These are phyloP conservation scores for Cenococcum geophilum DNA, from an alignment of 495 filamentous ascomycete genomes.

Conservation along the genomic window DNA sequence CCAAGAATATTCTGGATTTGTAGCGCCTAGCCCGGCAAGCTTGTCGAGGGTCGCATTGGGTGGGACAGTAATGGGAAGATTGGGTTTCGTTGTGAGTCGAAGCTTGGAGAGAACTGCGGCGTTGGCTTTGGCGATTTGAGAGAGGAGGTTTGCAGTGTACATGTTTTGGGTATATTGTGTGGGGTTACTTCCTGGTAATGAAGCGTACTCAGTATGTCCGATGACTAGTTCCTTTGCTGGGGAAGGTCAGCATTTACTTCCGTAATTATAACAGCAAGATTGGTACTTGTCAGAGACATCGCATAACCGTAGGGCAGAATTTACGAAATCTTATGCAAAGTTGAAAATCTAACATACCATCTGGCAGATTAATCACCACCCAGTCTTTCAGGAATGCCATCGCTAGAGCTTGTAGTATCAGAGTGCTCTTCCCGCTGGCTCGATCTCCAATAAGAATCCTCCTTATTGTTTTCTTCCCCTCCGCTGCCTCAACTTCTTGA, in stretches of 20 bases:
- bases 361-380: constrained; percentile 87
- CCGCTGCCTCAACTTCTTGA: constrained; percentile 42
- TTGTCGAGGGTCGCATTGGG: constrained; percentile 58
- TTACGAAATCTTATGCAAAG: not conserved
- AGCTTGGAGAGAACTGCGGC: constrained; percentile 53
- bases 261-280: not conserved
- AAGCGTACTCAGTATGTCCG: constrained; percentile 70
- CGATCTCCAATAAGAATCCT: constrained; percentile 66
- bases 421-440: constrained; percentile 74
- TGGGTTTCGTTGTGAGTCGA: constrained; percentile 54
- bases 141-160: constrained; percentile 66
- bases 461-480: constrained; percentile 54
- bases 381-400: constrained; percentile 77
- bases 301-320: constrained; percentile 9
- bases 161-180: constrained; percentile 68
- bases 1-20: constrained; percentile 71
- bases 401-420: constrained; percentile 77
- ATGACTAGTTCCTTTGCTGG: constrained; percentile 75
- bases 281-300: not conserved
- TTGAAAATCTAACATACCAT: constrained; percentile 52
- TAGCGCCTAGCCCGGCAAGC: constrained; percentile 62
- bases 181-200: constrained; percentile 53
- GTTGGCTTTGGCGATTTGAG: constrained; percentile 67
- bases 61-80: constrained; percentile 51
- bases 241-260: not conserved